Conservation (phyloP, 1,284 basidiomycete genomes). For the Puccinia novopanici region DNA sequence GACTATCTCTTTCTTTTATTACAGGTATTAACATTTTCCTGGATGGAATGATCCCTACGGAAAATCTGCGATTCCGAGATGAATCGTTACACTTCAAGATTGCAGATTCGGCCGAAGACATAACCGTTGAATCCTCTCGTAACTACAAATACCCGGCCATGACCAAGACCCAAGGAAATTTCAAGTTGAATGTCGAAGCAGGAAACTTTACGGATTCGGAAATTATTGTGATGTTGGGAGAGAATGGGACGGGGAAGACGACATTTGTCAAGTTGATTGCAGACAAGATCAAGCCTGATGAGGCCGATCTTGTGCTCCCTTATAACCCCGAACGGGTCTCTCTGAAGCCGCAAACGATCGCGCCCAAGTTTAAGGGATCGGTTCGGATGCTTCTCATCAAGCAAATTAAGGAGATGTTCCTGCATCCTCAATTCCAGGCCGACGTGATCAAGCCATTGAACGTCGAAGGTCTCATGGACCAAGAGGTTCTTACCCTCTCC, state of each 20-base stretch:
- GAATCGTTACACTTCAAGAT: slow-evolving; percentile 94
- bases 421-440: slow-evolving; percentile 93
- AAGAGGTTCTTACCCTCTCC: slow-evolving; percentile 91
- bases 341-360: slow-evolving; percentile 93
- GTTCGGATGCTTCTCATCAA: slow-evolving; percentile 89
- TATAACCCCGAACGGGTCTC: slow-evolving; percentile 93
- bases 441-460: slow-evolving; percentile 96
- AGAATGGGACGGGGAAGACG: slow-evolving; percentile 97
- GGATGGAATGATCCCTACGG: slow-evolving; percentile 95
- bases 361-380: slow-evolving; percentile 89
- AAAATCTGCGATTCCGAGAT: slow-evolving; percentile 93
- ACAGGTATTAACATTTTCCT: slow-evolving; percentile 95
- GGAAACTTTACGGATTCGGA: slow-evolving; percentile 93
- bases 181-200: slow-evolving; percentile 85
- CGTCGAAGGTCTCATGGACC: slow-evolving; percentile 87
- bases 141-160: slow-evolving; percentile 87
- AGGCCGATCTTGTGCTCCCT: slow-evolving; percentile 75
- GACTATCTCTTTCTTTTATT: background rate
- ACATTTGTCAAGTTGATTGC: slow-evolving; percentile 91
- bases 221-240: slow-evolving; percentile 94
- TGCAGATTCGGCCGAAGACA: slow-evolving; percentile 86
- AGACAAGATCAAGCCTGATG: slow-evolving; percentile 80
- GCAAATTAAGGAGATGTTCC: slow-evolving; percentile 87
- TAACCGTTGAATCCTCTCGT: slow-evolving; percentile 76
- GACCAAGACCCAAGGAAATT: slow-evolving; percentile 88